Evolutionary conservation across 1,139 yeast species (phyloP).

Genomic region (Candida sojae): DNA sequence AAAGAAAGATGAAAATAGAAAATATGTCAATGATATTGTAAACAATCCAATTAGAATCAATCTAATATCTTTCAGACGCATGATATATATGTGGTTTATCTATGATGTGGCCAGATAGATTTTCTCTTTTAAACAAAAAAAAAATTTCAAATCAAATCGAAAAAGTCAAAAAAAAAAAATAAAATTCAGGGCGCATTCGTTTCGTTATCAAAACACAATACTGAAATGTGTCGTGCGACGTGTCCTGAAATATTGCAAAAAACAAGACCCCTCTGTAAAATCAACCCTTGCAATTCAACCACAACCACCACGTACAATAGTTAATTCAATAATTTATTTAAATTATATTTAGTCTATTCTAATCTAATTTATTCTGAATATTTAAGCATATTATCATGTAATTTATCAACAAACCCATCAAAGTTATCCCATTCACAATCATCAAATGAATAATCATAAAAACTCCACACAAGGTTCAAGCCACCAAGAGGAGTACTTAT

Average conservation of each 20-base stretch:
- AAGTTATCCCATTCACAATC: constrained; percentile 25
- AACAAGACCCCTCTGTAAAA: too few relatives aligned
- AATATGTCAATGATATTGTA: constrained; percentile 2
- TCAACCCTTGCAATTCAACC: too few relatives aligned
- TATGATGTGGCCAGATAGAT: too few relatives aligned
- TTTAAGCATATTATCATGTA: constrained; percentile 23
- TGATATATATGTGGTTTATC: background rate
- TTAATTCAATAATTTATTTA: background rate
- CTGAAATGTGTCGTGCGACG: too few relatives aligned
- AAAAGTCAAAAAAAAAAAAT: constrained; percentile 5
- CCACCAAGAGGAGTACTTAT: constrained; percentile 38
- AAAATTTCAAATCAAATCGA: background rate
- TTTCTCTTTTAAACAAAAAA: too few relatives aligned
- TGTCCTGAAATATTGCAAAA: too few relatives aligned
- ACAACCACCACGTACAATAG: too few relatives aligned
- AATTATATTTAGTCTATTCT: background rate
- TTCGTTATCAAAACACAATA: too few relatives aligned
- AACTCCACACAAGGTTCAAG: constrained; percentile 36
- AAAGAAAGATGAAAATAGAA: background rate
- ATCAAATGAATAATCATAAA: constrained; percentile 26
- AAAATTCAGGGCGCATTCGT: background rate
- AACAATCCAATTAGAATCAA: background rate
- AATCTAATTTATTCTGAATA: constrained; percentile 1
- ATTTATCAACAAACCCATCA: constrained; percentile 21
- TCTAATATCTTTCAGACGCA: constrained; percentile 2